phyloP scores from a whole-genome alignment of 2,329 filamentous ascomycete genomes.

The Phaeosphaeria sp. region DNA sequence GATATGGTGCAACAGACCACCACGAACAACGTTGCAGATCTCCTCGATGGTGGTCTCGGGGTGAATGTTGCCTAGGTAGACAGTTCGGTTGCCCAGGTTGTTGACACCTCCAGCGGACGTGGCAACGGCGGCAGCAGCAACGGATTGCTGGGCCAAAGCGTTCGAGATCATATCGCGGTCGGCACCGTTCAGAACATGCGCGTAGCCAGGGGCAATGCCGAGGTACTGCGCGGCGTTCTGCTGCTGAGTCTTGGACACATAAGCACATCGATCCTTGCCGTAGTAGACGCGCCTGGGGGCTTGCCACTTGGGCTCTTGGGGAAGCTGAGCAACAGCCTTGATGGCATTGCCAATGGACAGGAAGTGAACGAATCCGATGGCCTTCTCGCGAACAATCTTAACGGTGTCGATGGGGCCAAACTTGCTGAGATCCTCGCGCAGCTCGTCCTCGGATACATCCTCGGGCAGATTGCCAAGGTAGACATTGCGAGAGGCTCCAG shows the following conservation, averaged over 20 bases:
- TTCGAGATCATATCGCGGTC: slow-evolving; percentile 97
- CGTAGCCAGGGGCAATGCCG: slow-evolving; percentile 94
- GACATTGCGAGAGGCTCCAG: slow-evolving; percentile 93
- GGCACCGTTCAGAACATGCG: slow-evolving; percentile 93
- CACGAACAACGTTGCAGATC: slow-evolving; percentile 98
- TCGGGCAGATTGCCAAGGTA: slow-evolving; percentile 94
- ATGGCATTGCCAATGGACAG: slow-evolving; percentile 97
- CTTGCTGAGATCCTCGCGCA: slow-evolving; percentile 93
- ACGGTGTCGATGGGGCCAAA: slow-evolving; percentile 97
- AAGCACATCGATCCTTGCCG: slow-evolving; percentile 96
- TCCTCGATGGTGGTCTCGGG: slow-evolving; percentile 99
- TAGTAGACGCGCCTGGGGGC: slow-evolving; percentile 95
- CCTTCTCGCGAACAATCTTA: slow-evolving; percentile 97
- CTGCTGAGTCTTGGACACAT: slow-evolving; percentile 99
- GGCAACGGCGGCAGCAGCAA: slow-evolving; percentile 93
- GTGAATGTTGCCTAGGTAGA: slow-evolving; percentile 98
- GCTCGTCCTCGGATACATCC: slow-evolving; percentile 87
- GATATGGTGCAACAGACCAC: slow-evolving; percentile 94
- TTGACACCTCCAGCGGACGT: slow-evolving; percentile 96
- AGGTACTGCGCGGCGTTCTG: slow-evolving; percentile 98
- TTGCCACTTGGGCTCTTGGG: slow-evolving; percentile 97
- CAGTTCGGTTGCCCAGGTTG: slow-evolving; percentile 95
- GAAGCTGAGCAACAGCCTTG: slow-evolving; percentile 95
- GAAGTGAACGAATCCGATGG: slow-evolving; percentile 97
- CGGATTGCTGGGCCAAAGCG: slow-evolving; percentile 94